Conservation (phyloP, 768 basidiomycete genomes). For the Hortiboletus campestris region DNA sequence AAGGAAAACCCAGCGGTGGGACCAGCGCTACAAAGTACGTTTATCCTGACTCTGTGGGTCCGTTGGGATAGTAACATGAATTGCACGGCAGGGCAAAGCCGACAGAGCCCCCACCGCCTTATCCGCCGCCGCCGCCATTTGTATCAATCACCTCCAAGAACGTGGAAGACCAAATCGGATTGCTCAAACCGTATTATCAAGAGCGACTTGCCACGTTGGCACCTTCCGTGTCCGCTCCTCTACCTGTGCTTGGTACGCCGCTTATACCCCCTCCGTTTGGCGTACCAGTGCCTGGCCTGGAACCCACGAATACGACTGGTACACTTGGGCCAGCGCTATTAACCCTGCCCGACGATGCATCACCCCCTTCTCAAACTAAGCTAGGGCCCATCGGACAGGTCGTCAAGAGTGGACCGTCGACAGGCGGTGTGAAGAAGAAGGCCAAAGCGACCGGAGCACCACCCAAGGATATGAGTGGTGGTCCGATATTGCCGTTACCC, state of each 20-base stretch:
- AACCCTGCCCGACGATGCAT: slow-evolving; percentile 63
- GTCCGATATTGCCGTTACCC: slow-evolving; percentile 17
- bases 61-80: slow-evolving; percentile 1
- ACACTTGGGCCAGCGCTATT: slow-evolving; percentile 20
- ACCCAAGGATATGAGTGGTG: slow-evolving; percentile 22
- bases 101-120: slow-evolving; percentile 75
- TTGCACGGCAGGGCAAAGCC: slow-evolving; percentile 51
- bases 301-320: not conserved
- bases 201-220: slow-evolving; percentile 49
- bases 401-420: slow-evolving; percentile 45
- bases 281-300: not conserved
- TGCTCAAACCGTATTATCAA: slow-evolving; percentile 77
- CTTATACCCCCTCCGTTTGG: slow-evolving; percentile 12
- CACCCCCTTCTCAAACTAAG: slow-evolving; percentile 58
- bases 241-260: slow-evolving; percentile 14
- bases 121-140: slow-evolving; percentile 82
- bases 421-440: slow-evolving; percentile 64
- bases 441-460: slow-evolving; percentile 24
- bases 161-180: slow-evolving; percentile 78
- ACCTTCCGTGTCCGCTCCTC: slow-evolving; percentile 22
- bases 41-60: not conserved
- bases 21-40: slow-evolving; percentile 50
- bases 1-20: slow-evolving; percentile 51
- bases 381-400: slow-evolving; percentile 81
- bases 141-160: slow-evolving; percentile 63